Percentiles rank a stretch among this genome's conserved stretches.
Evolutionary conservation across 768 basidiomycete species (phyloP).

Genomic region (Lepiota subincarnata): DNA sequence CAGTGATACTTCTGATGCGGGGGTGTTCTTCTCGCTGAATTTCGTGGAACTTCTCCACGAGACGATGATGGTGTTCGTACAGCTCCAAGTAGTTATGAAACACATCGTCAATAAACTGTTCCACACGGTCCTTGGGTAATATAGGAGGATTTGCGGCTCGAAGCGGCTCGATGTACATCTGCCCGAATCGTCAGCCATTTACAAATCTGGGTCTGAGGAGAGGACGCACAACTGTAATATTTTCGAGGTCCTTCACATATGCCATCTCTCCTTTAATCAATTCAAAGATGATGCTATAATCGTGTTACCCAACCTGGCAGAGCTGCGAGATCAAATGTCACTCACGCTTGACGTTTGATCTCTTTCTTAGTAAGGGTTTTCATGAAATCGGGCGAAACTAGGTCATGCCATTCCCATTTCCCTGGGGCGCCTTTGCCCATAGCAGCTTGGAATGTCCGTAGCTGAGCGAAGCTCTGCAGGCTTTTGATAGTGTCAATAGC

Average conservation of each 20-base stretch:
- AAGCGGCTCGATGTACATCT: constrained; percentile 40
- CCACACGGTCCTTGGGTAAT: constrained; percentile 64
- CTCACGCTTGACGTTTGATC: constrained; percentile 37
- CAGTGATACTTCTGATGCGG: constrained; percentile 72
- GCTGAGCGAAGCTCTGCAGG: constrained; percentile 73
- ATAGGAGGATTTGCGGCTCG: constrained; percentile 72
- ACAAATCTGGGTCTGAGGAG: neutral
- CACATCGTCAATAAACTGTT: constrained; percentile 78
- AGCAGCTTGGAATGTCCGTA: constrained; percentile 86
- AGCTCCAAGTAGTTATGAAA: constrained; percentile 87
- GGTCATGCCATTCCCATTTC: constrained; percentile 88
- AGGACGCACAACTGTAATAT: constrained; percentile 64
- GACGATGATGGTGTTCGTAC: constrained; percentile 63
- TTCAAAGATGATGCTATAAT: constrained; percentile 81
- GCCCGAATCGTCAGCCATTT: neutral
- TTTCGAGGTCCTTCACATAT: constrained; percentile 89
- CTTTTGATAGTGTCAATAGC: constrained; percentile 81
- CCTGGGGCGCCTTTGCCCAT: constrained; percentile 78
- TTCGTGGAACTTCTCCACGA: constrained; percentile 79
- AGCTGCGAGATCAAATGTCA: neutral
- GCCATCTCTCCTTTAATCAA: constrained; percentile 94
- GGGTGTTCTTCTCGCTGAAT: constrained; percentile 90
- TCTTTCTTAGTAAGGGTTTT: constrained; percentile 66
- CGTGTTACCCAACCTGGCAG: neutral
- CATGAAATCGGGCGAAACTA: constrained; percentile 64